Base-by-base conservation (phyloP, 768 basidiomycete species). In the Paxillus ammoniavirescens region DNA sequence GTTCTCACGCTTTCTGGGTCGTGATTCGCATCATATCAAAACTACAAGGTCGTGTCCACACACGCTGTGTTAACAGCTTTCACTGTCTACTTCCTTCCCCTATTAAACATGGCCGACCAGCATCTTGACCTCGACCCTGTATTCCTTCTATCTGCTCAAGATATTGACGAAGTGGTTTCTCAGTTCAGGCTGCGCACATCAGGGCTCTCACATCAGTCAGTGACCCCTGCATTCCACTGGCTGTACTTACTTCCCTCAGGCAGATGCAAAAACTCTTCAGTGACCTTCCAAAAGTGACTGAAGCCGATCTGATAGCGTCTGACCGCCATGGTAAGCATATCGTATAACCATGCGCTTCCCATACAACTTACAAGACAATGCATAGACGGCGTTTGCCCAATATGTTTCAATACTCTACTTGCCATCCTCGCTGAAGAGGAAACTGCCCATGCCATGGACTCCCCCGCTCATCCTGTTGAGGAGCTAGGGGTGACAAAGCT, bases 391-490 rank as follows among this genome's bases (percentile, higher is more conserved):
- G 66, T 76, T 15, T 93, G 91, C 62, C 81, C 90, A 10, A 88
- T 93, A 59, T 93, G 91, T 67, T 78, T 86, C 57, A 86, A 79
- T 33, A 73, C 87, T 0, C 84, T 85, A 61, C 74, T 79, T n/a
- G 81, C 86, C 10, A 72, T 87, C 15, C 66, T 92, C 21, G 80
- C 88, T 1, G 87, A 91, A 58, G 87, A 90, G 64, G 89, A 93
- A 68, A 77, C 77, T 47, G 87, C 87, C 0, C 61, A 72, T 21
- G 90, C 77, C 7, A 87, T 91, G 84, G 89, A 91, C 61, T 87
- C 89, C 2, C 88, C 89, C 4, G 87, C 89, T 8, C 79, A 86
- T 55, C 79, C 87, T 14, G 58, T 75, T n/a, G 85, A 89, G 56
- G 77, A 83, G 36, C 68, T 87, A 1, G 91, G 91, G 3, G 82